phyloP scores from a whole-genome alignment of 129 eudicot genomes.

The Chrysanthemum lavandulifolium region DNA sequence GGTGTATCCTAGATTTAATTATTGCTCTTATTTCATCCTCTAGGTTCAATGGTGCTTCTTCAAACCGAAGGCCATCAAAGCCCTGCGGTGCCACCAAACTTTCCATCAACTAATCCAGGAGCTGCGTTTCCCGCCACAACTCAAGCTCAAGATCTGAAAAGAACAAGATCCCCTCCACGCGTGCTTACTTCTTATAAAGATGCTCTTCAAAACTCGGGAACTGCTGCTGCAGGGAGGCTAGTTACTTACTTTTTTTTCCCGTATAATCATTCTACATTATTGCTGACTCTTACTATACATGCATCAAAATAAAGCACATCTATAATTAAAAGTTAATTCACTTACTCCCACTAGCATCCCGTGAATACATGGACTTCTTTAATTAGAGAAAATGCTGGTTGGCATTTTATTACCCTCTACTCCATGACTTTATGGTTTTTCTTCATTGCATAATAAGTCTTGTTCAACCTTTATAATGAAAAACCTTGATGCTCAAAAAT shows the following conservation, averaged over 20 bases:
- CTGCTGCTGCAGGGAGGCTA: conserved; percentile 36
- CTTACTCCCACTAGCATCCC: too few species aligned
- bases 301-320: too few species aligned
- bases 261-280: conserved; percentile 1
- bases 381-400: too few species aligned
- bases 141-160: conserved; percentile 46
- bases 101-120: conserved; percentile 31
- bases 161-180: conserved; percentile 52
- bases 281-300: not conserved
- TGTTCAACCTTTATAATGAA: not conserved
- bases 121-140: conserved; percentile 25
- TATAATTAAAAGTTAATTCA: too few species aligned
- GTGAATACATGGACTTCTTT: too few species aligned
- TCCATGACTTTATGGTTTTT: not conserved
- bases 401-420: too few species aligned
- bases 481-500: too few species aligned
- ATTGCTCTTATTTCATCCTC: not conserved
- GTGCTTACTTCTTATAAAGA: conserved; percentile 37
- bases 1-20: not conserved
- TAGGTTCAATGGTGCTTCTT: conserved; percentile 39
- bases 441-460: conserved; percentile 8
- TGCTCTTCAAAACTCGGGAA: conserved; percentile 25
- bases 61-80: conserved; percentile 37
- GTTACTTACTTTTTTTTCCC: conserved; percentile 15
- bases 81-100: conserved; percentile 20